A percentile compares a stretch with the other conserved stretches of the same genome.
Evolutionary conservation across 2,329 filamentous ascomycete genomes (phyloP).

Genomic region (Biscogniauxia mediterranea): DNA sequence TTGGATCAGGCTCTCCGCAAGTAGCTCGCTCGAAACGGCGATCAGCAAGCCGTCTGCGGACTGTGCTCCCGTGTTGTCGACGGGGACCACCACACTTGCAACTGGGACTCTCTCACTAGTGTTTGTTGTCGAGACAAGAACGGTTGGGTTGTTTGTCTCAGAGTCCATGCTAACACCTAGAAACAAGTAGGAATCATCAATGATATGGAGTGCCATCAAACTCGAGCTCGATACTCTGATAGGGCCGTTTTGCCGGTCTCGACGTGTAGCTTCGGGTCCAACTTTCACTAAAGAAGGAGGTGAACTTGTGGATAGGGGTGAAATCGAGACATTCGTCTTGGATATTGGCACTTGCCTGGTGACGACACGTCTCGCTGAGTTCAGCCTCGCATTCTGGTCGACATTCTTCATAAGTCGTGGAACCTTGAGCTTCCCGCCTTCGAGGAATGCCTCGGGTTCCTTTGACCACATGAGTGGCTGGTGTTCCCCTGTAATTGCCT

Average conservation of each 20-base stretch:
- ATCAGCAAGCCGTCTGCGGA: not conserved
- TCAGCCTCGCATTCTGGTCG: constrained; percentile 12
- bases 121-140: constrained; percentile 3
- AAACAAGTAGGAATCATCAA: constrained; percentile 2
- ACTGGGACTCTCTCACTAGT: constrained; percentile 18
- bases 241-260: not conserved
- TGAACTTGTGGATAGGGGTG: not conserved
- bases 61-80: not conserved
- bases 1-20: constrained; percentile 1
- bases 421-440: constrained; percentile 4
- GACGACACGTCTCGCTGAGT: constrained; percentile 8
- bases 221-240: constrained; percentile 3
- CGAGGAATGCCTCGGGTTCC: constrained; percentile 9
- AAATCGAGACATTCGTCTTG: constrained; percentile 3
- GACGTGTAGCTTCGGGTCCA: too few relatives aligned
- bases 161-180: not conserved
- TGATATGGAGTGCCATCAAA: constrained; percentile 2
- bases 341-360: not conserved
- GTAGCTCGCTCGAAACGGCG: constrained; percentile 3
- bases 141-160: not conserved
- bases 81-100: not conserved
- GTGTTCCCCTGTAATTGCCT: not conserved
- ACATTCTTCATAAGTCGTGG: constrained; percentile 1
- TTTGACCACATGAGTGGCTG: constrained; percentile 9
- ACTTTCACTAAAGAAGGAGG: not conserved